phyloP scores from a whole-genome alignment of 1,284 basidiomycete genomes.

The Cryptococcus wingfieldii region DNA sequence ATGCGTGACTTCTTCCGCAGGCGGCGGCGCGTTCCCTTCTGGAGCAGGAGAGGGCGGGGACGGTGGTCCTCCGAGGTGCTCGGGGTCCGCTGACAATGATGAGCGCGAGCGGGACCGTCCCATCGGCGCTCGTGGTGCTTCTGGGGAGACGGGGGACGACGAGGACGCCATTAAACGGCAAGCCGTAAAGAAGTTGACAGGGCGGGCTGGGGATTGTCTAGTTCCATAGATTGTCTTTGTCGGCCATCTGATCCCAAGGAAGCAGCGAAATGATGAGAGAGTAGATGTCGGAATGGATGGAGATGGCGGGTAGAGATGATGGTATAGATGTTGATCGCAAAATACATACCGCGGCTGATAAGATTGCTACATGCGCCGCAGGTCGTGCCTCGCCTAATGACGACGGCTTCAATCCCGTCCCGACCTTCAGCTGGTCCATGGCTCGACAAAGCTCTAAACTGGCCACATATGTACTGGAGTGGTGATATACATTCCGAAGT shows the following conservation, averaged over 20 bases:
- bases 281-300: too few relatives aligned
- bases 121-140: neutral
- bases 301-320: too few relatives aligned
- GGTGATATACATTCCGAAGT: neutral
- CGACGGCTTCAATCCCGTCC: too few relatives aligned
- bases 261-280: too few relatives aligned
- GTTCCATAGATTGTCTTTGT: too few relatives aligned
- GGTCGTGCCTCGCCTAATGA: too few relatives aligned
- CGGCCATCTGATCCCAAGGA: too few relatives aligned
- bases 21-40: constrained; percentile 14
- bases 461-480: neutral
- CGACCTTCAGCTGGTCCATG: too few relatives aligned
- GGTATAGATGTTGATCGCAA: too few relatives aligned
- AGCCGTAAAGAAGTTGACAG: neutral
- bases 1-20: constrained; percentile 14
- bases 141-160: neutral
- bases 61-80: constrained; percentile 1
- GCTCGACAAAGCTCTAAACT: too few relatives aligned
- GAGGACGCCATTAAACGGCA: neutral
- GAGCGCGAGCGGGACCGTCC: neutral
- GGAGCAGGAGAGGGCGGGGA: constrained; percentile 4
- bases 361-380: too few relatives aligned
- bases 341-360: too few relatives aligned
- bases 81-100: constrained; percentile 11
- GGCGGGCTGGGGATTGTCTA: neutral